phyloP scores from a whole-genome alignment of 495 filamentous ascomycete species.

The Cercophora scortea region DNA sequence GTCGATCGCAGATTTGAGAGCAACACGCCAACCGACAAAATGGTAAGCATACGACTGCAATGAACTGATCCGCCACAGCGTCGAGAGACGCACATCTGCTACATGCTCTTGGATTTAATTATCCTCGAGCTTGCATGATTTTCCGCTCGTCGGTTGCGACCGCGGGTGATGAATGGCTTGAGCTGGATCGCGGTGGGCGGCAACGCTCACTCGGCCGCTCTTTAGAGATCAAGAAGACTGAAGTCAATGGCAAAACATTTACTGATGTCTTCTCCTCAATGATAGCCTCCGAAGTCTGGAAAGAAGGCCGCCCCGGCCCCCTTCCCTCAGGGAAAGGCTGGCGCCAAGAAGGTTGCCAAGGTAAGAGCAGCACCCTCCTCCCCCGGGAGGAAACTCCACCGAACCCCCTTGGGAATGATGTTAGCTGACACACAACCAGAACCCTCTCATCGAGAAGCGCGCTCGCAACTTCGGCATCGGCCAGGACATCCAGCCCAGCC shows the following conservation, averaged over 20 bases:
- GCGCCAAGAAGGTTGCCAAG: constrained; percentile 92
- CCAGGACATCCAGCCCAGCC: constrained; percentile 95
- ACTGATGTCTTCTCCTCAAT: constrained; percentile 99
- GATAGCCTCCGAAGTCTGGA: constrained; percentile 96
- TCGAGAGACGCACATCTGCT: constrained; percentile 17
- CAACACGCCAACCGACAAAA: constrained; percentile 26
- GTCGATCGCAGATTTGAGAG: constrained; percentile 13
- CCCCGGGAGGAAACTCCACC: not conserved
- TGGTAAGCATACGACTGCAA: constrained; percentile 36
- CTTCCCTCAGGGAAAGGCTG: constrained; percentile 90
- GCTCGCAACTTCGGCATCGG: constrained; percentile 97
- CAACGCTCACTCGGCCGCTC: constrained; percentile 57
- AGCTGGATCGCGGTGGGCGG: constrained; percentile 51
- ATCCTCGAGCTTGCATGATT: constrained; percentile 33
- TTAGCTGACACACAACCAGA: constrained; percentile 50
- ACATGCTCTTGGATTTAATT: constrained; percentile 17
- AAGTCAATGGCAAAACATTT: constrained; percentile 66
- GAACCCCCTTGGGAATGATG: not conserved
- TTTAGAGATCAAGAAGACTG: constrained; percentile 89
- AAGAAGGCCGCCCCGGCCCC: constrained; percentile 95
- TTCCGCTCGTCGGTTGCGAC: constrained; percentile 45
- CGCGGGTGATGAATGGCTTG: constrained; percentile 71
- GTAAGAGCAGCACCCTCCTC: constrained; percentile 45
- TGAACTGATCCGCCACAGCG: constrained; percentile 11
- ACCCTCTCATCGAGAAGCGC: constrained; percentile 98